phyloP scores from a whole-genome alignment of 768 basidiomycete genomes.

The Russula compacta region DNA sequence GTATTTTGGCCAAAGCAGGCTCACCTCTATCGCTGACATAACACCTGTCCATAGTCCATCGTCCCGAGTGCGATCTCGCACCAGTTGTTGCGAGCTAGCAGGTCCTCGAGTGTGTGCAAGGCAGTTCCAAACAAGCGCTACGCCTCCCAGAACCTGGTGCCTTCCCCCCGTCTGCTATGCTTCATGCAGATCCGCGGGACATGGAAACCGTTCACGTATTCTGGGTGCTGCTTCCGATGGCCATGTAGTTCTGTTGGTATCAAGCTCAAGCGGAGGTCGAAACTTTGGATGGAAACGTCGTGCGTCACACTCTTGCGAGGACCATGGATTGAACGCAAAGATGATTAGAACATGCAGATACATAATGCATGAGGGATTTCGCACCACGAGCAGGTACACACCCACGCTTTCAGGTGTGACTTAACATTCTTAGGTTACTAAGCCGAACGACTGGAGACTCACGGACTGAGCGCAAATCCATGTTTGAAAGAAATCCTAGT shows the following conservation, averaged over 20 bases:
- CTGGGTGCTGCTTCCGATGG: conserved; percentile 49
- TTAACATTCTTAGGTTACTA: conserved; percentile 50
- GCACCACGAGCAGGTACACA: conserved; percentile 62
- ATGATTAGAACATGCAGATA: not conserved
- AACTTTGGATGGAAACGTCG: conserved; percentile 62
- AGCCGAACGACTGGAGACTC: conserved; percentile 45
- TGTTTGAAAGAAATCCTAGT: not conserved
- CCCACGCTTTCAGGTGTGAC: conserved; percentile 65
- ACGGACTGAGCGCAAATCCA: not conserved
- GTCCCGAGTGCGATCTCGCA: conserved; percentile 68
- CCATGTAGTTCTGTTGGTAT: conserved; percentile 55
- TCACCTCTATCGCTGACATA: conserved; percentile 57
- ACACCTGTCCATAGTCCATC: conserved; percentile 61
- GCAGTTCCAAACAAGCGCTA: conserved; percentile 63
- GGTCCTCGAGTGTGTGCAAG: conserved; percentile 63
- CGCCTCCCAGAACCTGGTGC: conserved; percentile 50
- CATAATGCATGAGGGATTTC: conserved; percentile 12
- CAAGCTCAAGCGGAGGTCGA: conserved; percentile 55
- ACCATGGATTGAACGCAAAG: not conserved
- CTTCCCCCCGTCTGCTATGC: conserved; percentile 44
- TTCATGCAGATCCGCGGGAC: conserved; percentile 59
- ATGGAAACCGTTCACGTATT: conserved; percentile 62
- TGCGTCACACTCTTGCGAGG: conserved; percentile 59
- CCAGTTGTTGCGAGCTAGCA: conserved; percentile 74
- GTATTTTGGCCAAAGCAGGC: not conserved